Base-by-base conservation (phyloP, 2,329 filamentous ascomycete genomes). In the Neopestalotiopsis sp. region DNA sequence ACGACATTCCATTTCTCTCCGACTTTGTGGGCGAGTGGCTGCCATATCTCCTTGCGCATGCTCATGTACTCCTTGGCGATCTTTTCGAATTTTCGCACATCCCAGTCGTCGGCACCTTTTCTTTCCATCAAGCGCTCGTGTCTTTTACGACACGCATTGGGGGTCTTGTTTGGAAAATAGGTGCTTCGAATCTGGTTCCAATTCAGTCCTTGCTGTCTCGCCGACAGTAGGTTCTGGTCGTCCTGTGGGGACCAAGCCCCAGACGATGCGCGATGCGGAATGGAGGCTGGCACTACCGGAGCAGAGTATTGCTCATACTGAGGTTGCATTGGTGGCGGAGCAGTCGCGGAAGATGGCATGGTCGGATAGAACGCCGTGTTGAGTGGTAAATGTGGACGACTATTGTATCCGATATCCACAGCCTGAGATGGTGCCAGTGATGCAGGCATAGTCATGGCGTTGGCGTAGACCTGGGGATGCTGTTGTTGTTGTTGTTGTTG, bases 61-160 rank as follows among this genome's bases (percentile, higher is more conserved):
- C 86, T 86, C 88, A 94, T 93, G 81, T 97, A 97, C 77, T 92
- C 91, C 78, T 88, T 89, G 49, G 93, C 92, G 56, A 97, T 84
- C 10, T 86, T 85, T 78, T 95, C 92, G 30, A 95, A 84, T 82
- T 93, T 93, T 73, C 90, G 84, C 24, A 88, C 88, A 75, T 95
- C 92, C 91, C 93, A 96, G 75, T 95, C 92, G 74, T 94, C 91
- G 62, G 90, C 88, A 69, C 90, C 90, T 77, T 86, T 87, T 72
- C 91, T 89, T 81, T 95, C 92, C 85, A 95, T 91, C 72, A 97
- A 83, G 56, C 94, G 88, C 81, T 97, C 94, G 75, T 97, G 94
- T 67, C 94, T 89, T 83, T 97, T 97, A 72, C 94, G 92, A 81
- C 94, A 97, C 20, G 94, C 94, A 78, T 96, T 96, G 69, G 91